Conservation (phyloP, 2,329 filamentous ascomycete genomes). For the Neocucurbitaria cava region DNA sequence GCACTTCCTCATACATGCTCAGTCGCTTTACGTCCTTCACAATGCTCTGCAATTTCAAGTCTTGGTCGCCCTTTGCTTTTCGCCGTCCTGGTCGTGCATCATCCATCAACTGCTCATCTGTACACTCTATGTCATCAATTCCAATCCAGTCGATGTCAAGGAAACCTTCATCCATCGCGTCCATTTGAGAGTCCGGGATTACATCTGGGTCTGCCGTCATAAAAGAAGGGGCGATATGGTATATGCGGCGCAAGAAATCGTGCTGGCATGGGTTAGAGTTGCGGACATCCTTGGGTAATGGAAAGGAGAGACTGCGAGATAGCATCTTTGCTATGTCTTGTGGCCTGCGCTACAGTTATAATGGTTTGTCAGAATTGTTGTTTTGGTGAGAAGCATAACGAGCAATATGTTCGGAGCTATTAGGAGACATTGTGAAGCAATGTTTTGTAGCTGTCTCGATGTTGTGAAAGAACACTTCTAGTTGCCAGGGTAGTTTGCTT, state of each 20-base stretch:
- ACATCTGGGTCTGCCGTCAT: not conserved
- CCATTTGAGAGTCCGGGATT: not conserved
- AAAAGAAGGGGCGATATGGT: not conserved
- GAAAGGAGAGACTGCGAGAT: not conserved
- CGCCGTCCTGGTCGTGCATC: constrained; percentile 9
- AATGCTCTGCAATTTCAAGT: not conserved
- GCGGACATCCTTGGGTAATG: not conserved
- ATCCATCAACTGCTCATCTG: constrained; percentile 10
- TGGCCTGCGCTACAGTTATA: too few species aligned
- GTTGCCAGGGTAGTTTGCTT: not conserved
- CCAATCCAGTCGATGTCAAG: not conserved
- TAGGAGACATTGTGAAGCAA: not conserved
- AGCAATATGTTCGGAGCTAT: not conserved
- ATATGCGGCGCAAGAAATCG: not conserved
- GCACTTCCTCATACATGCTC: too few species aligned
- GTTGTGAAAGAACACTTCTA: not conserved
- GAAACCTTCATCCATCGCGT: not conserved
- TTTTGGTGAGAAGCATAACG: not conserved
- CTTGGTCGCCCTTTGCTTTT: not conserved
- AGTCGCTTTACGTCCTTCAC: not conserved
- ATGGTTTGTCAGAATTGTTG: too few species aligned
- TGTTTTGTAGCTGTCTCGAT: not conserved
- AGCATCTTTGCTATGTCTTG: not conserved
- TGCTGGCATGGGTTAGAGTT: not conserved
- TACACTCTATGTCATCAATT: constrained; percentile 1